Base-by-base conservation (phyloP, 306 rosid species). In the Alnus glutinosa region DNA sequence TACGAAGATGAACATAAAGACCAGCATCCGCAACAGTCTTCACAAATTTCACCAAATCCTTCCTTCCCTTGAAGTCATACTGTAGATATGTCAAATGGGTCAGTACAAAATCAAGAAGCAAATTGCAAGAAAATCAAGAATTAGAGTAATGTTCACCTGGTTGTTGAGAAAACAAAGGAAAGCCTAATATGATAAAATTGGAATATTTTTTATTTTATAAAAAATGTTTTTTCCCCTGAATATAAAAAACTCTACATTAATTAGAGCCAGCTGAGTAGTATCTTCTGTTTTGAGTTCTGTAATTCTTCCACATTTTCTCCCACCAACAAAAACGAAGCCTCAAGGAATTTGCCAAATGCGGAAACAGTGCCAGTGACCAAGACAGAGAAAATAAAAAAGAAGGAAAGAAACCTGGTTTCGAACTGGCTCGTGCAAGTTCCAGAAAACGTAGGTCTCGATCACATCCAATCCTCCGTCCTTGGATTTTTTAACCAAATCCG, bases 381-480 rank as follows among this genome's bases (percentile, higher is more conserved):
- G 37, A 23, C 55, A 1, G 66, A n/a, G 52, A 46, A 50, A 23
- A 77, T 75, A 36, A 36, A 23, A 70, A 68, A 54, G 55, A 74
- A 62, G 57, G 30, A 46, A 76, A 70, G 14, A 73, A 66, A 92
- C 98, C 95, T 95, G 91, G 85, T 90, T 90, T 78, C 78, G 90
- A 74, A 83, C 91, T 23, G 96, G 90, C 80, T 95, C 98, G 4
- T 95, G 97, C 14, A 89, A 68, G 86, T 95, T 89, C 98, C 98
- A 95, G 85, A 95, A 95, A 37, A 95, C 92, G 61, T 95, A 95
- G 34, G 97, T 95, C 84, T 95, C 98, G 66, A 95, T 92, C 52
- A 95, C 90, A 84, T 95, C 97, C 84, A 95, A 46, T 77, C 98
- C 98, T 62, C 98, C 98, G 36, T 92, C 98, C 80, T 92, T 92